Percentiles rank a stretch among this genome's conserved stretches.
Conservation (phyloP, 106 monocot species). For the Gastrodia elata region DNA sequence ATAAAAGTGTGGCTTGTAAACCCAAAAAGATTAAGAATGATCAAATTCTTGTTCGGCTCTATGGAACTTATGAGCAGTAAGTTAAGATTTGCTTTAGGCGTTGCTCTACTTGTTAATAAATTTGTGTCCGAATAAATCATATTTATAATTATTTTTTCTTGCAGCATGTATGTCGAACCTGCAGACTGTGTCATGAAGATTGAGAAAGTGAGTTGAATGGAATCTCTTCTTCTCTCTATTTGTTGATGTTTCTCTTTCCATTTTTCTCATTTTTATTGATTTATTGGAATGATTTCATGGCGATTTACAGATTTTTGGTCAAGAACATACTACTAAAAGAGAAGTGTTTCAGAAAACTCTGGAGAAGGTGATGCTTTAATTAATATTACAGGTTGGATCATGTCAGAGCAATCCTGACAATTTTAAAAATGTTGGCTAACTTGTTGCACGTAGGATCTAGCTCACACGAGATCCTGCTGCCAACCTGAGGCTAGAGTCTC, state of each 20-base stretch:
- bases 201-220: conserved; percentile 3
- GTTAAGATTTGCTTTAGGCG: background rate
- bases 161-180: conserved; percentile 6
- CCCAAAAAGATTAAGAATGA: conserved; percentile 5
- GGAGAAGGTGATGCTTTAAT: conserved; percentile 7
- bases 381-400: background rate
- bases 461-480: background rate
- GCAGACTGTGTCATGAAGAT: conserved; percentile 6
- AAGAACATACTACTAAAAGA: background rate
- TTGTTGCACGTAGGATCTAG: conserved; percentile 3
- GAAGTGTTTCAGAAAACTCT: background rate
- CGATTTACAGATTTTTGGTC: background rate
- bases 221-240: background rate
- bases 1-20: conserved; percentile 4
- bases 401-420: background rate
- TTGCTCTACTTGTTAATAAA: background rate
- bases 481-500: background rate
- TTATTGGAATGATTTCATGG: background rate
- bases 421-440: background rate
- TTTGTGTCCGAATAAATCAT: background rate
- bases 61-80: conserved; percentile 12
- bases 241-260: background rate
- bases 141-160: background rate
- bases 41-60: background rate
- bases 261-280: background rate